Evolutionary conservation across 208 protist species (phyloP).

Genomic region (Lotmaria passim): DNA sequence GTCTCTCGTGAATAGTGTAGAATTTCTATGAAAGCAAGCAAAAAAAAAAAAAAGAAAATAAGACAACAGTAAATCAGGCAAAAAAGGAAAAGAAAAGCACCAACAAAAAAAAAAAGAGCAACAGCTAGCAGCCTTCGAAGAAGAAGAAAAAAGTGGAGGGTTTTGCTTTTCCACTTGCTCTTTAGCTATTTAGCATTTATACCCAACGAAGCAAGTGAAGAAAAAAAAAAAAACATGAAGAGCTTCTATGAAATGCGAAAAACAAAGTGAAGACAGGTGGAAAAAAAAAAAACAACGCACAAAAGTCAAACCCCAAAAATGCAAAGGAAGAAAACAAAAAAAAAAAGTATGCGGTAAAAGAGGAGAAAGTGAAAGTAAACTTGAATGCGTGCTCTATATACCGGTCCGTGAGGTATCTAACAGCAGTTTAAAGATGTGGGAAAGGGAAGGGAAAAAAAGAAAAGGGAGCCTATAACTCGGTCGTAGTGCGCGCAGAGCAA

Average conservation of each 20-base stretch:
- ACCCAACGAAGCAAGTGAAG: background rate
- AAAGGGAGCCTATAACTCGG: no score
- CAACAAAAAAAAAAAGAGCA: background rate
- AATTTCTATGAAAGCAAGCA: slow-evolving; percentile 4
- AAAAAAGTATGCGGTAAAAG: no score
- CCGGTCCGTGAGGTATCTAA: no score
- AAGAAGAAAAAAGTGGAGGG: no score
- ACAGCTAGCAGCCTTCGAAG: no score
- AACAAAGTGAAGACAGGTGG: background rate
- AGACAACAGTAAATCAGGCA: background rate
- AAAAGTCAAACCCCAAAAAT: background rate
- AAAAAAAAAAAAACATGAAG: slow-evolving; percentile 6
- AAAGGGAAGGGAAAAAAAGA: background rate
- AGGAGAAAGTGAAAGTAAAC: background rate
- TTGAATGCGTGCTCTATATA: no score
- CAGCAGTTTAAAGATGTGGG: background rate
- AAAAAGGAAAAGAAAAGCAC: background rate
- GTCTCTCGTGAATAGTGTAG: background rate
- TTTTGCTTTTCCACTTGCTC: no score
- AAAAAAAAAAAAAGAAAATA: slow-evolving; percentile 5
- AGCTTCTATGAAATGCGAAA: background rate
- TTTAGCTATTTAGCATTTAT: no score
- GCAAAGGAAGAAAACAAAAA: background rate
- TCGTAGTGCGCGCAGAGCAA: no score
- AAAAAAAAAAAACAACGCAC: background rate